These are phyloP conservation scores for Ilyonectria robusta DNA, from an alignment of 2,329 filamentous ascomycete genomes.

Conservation along the genomic window DNA sequence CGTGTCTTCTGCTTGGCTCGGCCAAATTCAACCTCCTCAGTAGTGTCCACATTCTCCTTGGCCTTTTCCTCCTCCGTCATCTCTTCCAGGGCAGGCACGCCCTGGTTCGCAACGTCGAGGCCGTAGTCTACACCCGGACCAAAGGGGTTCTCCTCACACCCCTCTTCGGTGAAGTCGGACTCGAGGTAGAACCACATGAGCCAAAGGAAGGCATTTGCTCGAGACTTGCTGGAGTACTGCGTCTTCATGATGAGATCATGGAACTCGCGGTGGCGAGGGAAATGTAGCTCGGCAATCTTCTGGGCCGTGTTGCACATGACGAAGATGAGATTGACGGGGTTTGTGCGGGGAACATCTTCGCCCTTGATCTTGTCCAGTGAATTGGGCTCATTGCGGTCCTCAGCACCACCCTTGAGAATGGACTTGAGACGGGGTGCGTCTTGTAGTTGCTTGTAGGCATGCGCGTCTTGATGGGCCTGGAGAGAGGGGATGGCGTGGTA, in stretches of 20 bases:
- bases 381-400: slow-evolving; percentile 87
- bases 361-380: slow-evolving; percentile 87
- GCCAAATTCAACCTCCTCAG: slow-evolving; percentile 79
- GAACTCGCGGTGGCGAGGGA: slow-evolving; percentile 87
- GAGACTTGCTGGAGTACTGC: slow-evolving; percentile 83
- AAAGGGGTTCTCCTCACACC: slow-evolving; percentile 91
- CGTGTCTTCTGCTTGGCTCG: slow-evolving; percentile 81
- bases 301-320: slow-evolving; percentile 91
- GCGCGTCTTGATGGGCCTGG: slow-evolving; percentile 93
- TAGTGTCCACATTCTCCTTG: slow-evolving; percentile 81
- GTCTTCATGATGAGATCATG: slow-evolving; percentile 97
- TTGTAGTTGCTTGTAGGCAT: slow-evolving; percentile 97
- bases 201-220: slow-evolving; percentile 93
- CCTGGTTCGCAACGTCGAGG: slow-evolving; percentile 75
- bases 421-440: slow-evolving; percentile 97
- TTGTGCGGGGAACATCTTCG: slow-evolving; percentile 79
- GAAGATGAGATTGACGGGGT: slow-evolving; percentile 97
- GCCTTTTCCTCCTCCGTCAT: slow-evolving; percentile 77
- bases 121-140: slow-evolving; percentile 79
- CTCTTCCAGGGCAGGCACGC: slow-evolving; percentile 76
- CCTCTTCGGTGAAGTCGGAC: slow-evolving; percentile 91
- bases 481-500: slow-evolving; percentile 98
- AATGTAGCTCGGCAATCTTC: slow-evolving; percentile 94
- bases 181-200: slow-evolving; percentile 99
- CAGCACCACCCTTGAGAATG: slow-evolving; percentile 95